These are phyloP conservation scores for Xylariomycetidae sp. DNA, from an alignment of 2,329 filamentous ascomycete genomes.

Conservation along the genomic window DNA sequence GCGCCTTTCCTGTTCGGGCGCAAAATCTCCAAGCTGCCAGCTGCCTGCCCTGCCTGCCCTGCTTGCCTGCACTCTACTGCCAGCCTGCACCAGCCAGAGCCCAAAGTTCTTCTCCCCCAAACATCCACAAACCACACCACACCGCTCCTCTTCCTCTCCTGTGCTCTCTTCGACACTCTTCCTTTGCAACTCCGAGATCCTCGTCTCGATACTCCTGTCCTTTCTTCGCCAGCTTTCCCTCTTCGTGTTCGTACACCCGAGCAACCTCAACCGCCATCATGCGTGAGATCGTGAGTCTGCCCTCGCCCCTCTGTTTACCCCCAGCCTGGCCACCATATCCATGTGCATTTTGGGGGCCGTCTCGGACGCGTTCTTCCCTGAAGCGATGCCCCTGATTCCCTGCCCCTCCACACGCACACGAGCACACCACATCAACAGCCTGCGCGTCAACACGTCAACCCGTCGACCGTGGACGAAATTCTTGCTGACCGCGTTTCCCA, in stretches of 20 bases:
- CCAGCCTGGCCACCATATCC: constrained; percentile 7
- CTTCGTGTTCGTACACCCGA: constrained; percentile 17
- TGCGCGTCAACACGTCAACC: constrained; percentile 7
- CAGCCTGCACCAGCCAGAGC: too few relatives aligned
- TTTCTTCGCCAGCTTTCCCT: constrained; percentile 8
- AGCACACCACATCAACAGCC: constrained; percentile 5
- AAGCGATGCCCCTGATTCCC: constrained; percentile 27
- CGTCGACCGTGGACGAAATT: too few relatives aligned
- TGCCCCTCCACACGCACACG: constrained; percentile 21
- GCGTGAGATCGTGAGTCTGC: constrained; percentile 65
- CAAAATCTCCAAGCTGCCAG: too few relatives aligned
- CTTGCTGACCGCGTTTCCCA: constrained; percentile 27
- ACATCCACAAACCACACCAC: constrained; percentile 14
- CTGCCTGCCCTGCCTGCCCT: too few relatives aligned
- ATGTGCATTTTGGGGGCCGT: too few relatives aligned
- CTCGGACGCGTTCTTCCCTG: constrained; percentile 29
- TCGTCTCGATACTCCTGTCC: too few relatives aligned
- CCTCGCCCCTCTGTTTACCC: constrained; percentile 18
- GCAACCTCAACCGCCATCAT: constrained; percentile 45
- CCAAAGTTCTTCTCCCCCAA: too few relatives aligned
- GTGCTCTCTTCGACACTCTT: constrained; percentile 17
- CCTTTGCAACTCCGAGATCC: constrained; percentile 15
- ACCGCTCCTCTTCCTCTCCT: constrained; percentile 15
- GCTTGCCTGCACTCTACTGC: too few relatives aligned
- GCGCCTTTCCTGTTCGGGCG: too few relatives aligned